These are phyloP conservation scores for Linaria vulgaris DNA, from an alignment of 257 asterid genomes.

Conservation along the genomic window DNA sequence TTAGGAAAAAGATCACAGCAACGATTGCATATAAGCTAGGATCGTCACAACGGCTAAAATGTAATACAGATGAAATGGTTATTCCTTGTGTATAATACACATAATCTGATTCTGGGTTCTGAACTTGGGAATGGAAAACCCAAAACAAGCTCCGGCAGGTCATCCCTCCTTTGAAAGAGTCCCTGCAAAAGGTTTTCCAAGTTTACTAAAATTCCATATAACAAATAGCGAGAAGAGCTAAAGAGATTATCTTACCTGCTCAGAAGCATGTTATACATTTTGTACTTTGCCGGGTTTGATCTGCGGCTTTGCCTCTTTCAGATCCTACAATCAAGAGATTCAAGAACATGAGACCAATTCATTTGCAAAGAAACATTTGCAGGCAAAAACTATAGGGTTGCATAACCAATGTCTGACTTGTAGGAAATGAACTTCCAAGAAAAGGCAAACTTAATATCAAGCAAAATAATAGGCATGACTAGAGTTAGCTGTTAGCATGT, in stretches of 20 bases:
- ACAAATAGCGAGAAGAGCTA: not conserved
- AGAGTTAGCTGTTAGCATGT: not conserved
- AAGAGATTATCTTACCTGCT: constrained; percentile 1
- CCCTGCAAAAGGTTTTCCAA: constrained; percentile 1
- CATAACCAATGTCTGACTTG: not conserved
- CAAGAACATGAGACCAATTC: not conserved
- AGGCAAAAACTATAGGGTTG: not conserved
- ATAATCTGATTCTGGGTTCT: not conserved
- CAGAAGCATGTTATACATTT: constrained; percentile 13
- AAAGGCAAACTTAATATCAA: not conserved
- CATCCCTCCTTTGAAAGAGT: not conserved
- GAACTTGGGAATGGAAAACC: not conserved
- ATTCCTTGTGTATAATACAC: constrained; percentile 4
- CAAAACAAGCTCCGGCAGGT: not conserved
- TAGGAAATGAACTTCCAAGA: not conserved
- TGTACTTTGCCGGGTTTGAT: constrained; percentile 26
- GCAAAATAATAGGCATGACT: not conserved
- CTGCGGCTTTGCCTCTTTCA: constrained; percentile 21
- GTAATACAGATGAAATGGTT: constrained; percentile 1
- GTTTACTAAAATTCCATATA: not conserved
- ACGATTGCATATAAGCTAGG: constrained; percentile 6
- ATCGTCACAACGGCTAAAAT: constrained; percentile 13
- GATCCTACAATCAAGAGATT: constrained; percentile 17
- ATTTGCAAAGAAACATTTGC: not conserved
- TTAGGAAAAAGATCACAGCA: not conserved